phyloP scores from a whole-genome alignment of 1,284 basidiomycete genomes.

The Kwoniella shivajii region DNA sequence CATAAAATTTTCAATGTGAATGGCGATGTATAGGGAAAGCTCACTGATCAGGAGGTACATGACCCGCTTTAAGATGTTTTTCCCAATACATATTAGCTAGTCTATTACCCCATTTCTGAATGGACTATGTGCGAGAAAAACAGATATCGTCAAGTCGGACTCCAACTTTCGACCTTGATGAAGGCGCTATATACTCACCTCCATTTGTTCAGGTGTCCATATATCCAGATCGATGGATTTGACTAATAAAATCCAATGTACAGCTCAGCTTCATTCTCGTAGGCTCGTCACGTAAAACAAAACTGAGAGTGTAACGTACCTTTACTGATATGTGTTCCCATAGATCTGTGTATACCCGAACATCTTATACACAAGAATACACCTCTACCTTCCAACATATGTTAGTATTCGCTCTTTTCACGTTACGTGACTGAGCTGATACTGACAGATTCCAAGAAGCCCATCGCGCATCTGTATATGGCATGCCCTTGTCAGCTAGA shows the following conservation, averaged over 20 bases:
- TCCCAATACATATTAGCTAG: conserved; percentile 97
- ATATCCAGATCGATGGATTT: conserved; percentile 97
- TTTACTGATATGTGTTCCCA: conserved; percentile 97
- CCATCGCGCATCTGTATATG: conserved; percentile 83
- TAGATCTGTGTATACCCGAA: conserved; percentile 95
- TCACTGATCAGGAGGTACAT: conserved; percentile 92
- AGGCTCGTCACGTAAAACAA: neutral
- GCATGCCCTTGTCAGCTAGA: conserved; percentile 5
- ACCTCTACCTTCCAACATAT: conserved; percentile 61
- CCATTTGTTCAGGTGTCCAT: conserved; percentile 98
- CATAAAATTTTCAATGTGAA: conserved; percentile 87
- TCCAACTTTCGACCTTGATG: too few relatives aligned
- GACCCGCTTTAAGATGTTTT: conserved; percentile 88
- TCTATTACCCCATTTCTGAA: conserved; percentile 93
- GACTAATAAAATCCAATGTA: conserved; percentile 56
- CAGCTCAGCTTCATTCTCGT: neutral
- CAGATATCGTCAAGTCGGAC: neutral
- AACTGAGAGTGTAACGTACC: conserved; percentile 33
- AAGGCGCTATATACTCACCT: conserved; percentile 60
- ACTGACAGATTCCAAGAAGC: conserved; percentile 93
- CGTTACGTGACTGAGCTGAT: conserved; percentile 7
- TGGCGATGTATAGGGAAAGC: conserved; percentile 40
- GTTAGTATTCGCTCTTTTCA: neutral
- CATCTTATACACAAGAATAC: conserved; percentile 95
- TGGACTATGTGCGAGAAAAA: conserved; percentile 59